Conservation (phyloP, 2,329 filamentous ascomycete species). For the Trichoderma sp. region DNA sequence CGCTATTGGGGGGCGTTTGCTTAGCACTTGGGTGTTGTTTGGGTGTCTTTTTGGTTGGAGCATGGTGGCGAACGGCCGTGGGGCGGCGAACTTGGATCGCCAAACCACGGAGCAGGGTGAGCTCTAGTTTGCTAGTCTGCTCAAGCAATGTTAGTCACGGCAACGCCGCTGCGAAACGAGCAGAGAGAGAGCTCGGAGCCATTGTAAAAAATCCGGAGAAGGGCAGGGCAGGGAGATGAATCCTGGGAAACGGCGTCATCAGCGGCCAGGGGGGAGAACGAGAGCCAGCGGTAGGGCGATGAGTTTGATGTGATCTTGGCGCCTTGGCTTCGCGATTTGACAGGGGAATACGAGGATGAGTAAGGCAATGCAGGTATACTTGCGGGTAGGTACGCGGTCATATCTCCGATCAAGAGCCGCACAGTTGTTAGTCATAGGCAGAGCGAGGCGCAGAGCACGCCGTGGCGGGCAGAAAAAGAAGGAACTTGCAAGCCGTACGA, state of each 20-base stretch:
- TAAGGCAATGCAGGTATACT: not conserved
- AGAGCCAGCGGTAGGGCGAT: not conserved
- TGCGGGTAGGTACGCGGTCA: not conserved
- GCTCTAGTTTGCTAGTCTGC: not conserved
- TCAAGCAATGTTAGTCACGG: not conserved
- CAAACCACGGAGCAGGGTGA: not conserved
- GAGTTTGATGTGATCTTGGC: not conserved
- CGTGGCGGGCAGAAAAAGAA: too few relatives aligned
- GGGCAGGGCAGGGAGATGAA: not conserved
- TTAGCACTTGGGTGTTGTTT: not conserved
- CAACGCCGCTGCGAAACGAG: not conserved
- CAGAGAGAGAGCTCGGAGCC: not conserved
- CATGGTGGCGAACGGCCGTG: constrained; percentile 4
- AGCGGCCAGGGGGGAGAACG: not conserved
- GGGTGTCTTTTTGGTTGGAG: not conserved
- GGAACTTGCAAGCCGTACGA: too few relatives aligned
- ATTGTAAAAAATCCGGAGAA: not conserved
- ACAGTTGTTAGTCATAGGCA: not conserved
- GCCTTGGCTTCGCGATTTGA: not conserved
- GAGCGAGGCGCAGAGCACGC: not conserved
- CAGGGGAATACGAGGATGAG: not conserved
- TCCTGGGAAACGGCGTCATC: not conserved
- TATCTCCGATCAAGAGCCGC: not conserved
- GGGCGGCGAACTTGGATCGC: constrained; percentile 5
- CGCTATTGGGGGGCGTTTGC: not conserved